These are phyloP conservation scores for Paramecium sonneborni DNA, from an alignment of 73 alveolate species.

Conservation along the genomic window DNA sequence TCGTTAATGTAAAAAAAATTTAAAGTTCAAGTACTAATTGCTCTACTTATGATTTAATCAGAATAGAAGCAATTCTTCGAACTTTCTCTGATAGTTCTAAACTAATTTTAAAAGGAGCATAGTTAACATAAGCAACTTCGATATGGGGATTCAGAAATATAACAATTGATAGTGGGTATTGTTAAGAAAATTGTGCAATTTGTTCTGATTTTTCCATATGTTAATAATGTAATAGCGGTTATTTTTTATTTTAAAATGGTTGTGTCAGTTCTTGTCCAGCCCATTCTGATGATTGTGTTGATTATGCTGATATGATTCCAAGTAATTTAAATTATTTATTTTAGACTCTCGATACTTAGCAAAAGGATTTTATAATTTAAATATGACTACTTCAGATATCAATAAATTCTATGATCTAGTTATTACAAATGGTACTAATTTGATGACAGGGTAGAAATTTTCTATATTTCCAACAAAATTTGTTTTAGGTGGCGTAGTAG, in stretches of 20 bases:
- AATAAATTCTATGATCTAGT: not conserved
- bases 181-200: not conserved
- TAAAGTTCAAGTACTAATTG: not conserved
- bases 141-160: conserved; percentile 11
- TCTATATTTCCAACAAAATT: not conserved
- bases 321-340: not conserved
- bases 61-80: not conserved
- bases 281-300: not conserved
- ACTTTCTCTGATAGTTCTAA: not conserved
- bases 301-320: not conserved
- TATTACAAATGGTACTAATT: not conserved
- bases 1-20: not conserved
- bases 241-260: not conserved
- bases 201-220: not conserved
- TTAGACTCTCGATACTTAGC: not conserved
- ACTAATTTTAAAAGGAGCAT: not conserved
- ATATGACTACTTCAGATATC: not conserved
- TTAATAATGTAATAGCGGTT: not conserved
- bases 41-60: not conserved
- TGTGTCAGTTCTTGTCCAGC: not conserved
- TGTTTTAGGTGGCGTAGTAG: not conserved
- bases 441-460: not conserved
- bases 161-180: not conserved
- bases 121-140: not conserved
- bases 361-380: not conserved